Percentiles rank a stretch among this genome's conserved stretches.
Conservation (phyloP, 139 green algal species). For the Picochlorum sp. region DNA sequence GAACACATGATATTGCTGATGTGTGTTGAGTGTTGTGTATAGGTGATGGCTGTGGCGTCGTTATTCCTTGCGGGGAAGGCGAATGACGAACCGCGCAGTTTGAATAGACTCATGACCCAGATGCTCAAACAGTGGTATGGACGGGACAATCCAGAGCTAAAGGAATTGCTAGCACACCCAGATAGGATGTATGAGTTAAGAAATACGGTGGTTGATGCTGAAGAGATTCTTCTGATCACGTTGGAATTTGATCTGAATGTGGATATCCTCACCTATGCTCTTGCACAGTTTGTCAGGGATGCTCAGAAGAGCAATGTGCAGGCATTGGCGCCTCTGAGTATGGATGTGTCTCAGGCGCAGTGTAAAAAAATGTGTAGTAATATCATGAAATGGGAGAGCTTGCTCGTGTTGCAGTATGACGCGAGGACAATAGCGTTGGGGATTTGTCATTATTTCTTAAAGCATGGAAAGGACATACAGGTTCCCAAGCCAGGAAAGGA, state of each 20-base stretch:
- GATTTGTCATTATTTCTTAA: constrained; percentile 22
- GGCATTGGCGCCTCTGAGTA: neutral
- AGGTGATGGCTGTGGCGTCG: constrained; percentile 19
- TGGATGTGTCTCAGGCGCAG: neutral
- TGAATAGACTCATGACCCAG: constrained; percentile 5
- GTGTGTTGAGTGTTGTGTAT: neutral
- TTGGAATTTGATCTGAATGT: constrained; percentile 38
- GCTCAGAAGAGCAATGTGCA: neutral
- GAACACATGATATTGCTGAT: neutral
- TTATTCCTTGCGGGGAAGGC: constrained; percentile 28
- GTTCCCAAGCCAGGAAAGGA: neutral
- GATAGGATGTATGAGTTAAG: neutral
- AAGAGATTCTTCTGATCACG: constrained; percentile 25
- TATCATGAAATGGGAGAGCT: constrained; percentile 16
- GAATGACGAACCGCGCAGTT: constrained; percentile 11
- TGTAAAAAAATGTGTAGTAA: constrained; percentile 11
- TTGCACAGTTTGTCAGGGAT: neutral
- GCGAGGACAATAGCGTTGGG: constrained; percentile 15
- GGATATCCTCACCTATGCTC: constrained; percentile 7
- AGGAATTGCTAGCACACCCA: neutral
- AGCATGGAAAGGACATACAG: constrained; percentile 1
- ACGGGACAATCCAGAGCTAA: constrained; percentile 18
- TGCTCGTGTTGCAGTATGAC: constrained; percentile 17
- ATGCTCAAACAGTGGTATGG: constrained; percentile 27
- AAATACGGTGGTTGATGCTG: constrained; percentile 20